Conservation (phyloP, 2,329 filamentous ascomycete species). For the Talaromyces sp. region DNA sequence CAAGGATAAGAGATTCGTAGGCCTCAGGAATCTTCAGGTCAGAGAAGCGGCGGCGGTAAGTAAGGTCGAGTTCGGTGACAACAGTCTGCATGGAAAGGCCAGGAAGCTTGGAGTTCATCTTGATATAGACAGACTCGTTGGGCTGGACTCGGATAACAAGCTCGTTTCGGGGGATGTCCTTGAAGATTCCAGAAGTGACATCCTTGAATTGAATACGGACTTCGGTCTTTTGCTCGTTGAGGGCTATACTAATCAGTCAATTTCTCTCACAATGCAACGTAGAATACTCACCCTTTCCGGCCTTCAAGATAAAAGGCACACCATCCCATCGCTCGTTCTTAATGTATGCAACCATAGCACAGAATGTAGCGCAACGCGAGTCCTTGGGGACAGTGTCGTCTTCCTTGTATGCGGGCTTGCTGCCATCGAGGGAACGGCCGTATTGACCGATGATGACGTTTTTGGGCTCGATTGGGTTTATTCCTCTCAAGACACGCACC, state of each 20-base stretch:
- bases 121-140: slow-evolving; percentile 99
- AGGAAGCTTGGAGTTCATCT: slow-evolving; percentile 99
- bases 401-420: slow-evolving; percentile 97
- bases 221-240: slow-evolving; percentile 99
- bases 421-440: slow-evolving; percentile 90
- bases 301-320: slow-evolving; percentile 98
- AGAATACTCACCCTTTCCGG: slow-evolving; percentile 65
- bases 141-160: slow-evolving; percentile 98
- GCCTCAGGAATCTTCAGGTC: slow-evolving; percentile 99
- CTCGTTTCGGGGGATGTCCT: slow-evolving; percentile 98
- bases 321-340: slow-evolving; percentile 99
- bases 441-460: slow-evolving; percentile 99
- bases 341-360: slow-evolving; percentile 94
- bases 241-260: slow-evolving; percentile 48
- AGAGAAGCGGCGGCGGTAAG: slow-evolving; percentile 96
- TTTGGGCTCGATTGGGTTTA: slow-evolving; percentile 94
- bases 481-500: slow-evolving; percentile 86
- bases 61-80: slow-evolving; percentile 95
- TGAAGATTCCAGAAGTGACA: slow-evolving; percentile 98
- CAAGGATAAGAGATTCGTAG: slow-evolving; percentile 95
- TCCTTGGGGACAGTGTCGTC: slow-evolving; percentile 97
- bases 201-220: slow-evolving; percentile 99
- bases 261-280: neutral
- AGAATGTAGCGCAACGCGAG: slow-evolving; percentile 96
- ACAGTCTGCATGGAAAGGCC: slow-evolving; percentile 99